Base-by-base conservation (phyloP, 2,329 filamentous ascomycete species). In the Colletotrichum simmondsii region DNA sequence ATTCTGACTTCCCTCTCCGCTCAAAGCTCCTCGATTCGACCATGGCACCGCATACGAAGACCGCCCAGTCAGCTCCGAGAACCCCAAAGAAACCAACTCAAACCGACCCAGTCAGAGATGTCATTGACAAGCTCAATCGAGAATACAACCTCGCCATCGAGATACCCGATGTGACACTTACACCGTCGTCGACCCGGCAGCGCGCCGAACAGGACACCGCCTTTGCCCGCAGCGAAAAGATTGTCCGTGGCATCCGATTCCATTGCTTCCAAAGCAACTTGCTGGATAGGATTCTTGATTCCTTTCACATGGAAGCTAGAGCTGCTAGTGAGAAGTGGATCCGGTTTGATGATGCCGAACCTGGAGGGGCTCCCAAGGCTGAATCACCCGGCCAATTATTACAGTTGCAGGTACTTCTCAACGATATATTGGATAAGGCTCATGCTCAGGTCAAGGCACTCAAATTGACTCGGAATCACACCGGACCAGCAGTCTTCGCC, bases 121-220 rank as follows among this genome's bases (percentile, higher is more conserved):
- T 54, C 24, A 53, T 65, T 14, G 75, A 76, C 74, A 75, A 49
- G 49, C 35, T 58, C 12, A 68, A 74, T 26, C 52, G 35, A 37
- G 63, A 72, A n/a, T 72, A 68, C 28, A 72, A 65, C 2, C 28
- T 57, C 22, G 67, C 68, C 24, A 73, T 75, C 32, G 59, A 73
- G 16, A 16, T 58, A n/a, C 26, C 58, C 0, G 54, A 74, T 24
- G 37, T n/a, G 4, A 66, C 56, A 19, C 42, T 66, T 1, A 61
- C 72, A 16, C 65, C 72, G 14, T 35, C 26, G 7, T 42, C 59
- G 10, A 30, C 16, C 4, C 58, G 46, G 14, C 22, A 10, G 2
- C 54, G 65, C 22, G 46, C 56, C 30, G 2, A 12, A 28, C 19
- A 60, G 3, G 60, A 72, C 19, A 24, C 49, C 7, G 56, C 56